These are phyloP conservation scores for Glarea lozoyensis DNA, from an alignment of 495 filamentous ascomycete genomes.

Conservation along the genomic window DNA sequence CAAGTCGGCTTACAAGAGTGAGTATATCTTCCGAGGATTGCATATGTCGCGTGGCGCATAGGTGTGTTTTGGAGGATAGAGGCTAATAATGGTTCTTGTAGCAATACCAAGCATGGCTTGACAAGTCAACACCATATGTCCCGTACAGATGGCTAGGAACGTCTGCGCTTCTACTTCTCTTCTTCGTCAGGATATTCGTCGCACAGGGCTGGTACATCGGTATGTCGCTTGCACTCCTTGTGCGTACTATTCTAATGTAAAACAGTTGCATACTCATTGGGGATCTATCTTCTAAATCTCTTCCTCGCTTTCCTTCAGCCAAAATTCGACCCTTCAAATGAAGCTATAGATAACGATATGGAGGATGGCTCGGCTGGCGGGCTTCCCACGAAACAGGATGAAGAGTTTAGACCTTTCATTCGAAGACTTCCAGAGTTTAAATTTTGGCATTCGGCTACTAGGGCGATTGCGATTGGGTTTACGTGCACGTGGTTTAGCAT, in stretches of 20 bases:
- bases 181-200: conserved; percentile 81
- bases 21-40: conserved; percentile 22
- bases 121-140: conserved; percentile 81
- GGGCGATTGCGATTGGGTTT: conserved; percentile 77
- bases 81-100: conserved; percentile 33
- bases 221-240: conserved; percentile 39
- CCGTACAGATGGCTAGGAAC: conserved; percentile 86
- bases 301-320: conserved; percentile 98
- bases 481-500: conserved; percentile 84
- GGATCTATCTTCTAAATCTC: conserved; percentile 97
- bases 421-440: conserved; percentile 96
- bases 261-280: conserved; percentile 89
- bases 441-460: conserved; percentile 95
- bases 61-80: too few relatives aligned
- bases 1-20: conserved; percentile 61
- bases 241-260: too few relatives aligned
- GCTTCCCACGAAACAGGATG: conserved; percentile 87
- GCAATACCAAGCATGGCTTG: conserved; percentile 93
- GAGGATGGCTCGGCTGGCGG: conserved; percentile 76
- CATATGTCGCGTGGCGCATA: too few relatives aligned
- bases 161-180: conserved; percentile 59
- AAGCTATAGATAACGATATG: conserved; percentile 82
- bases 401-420: conserved; percentile 97
- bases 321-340: conserved; percentile 97
- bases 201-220: conserved; percentile 99